Evolutionary conservation across 2,329 filamentous ascomycete genomes (phyloP).

Genomic region (Arthrocladium fulminans): DNA sequence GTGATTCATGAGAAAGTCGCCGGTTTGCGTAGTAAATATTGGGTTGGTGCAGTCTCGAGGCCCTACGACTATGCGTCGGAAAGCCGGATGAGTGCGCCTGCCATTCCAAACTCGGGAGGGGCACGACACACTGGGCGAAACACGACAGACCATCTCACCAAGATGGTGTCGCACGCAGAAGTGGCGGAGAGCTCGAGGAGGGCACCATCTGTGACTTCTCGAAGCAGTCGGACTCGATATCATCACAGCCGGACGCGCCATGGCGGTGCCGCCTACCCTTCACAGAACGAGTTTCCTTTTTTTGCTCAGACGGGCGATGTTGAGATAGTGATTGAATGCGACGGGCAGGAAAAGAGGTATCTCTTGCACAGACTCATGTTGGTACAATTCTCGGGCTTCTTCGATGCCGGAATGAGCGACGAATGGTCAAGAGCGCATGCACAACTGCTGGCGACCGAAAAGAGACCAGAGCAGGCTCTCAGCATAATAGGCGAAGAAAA

Average conservation of each 20-base stretch:
- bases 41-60: slow-evolving; percentile 4
- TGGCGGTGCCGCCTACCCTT: slow-evolving; percentile 60
- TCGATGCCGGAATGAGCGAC: slow-evolving; percentile 73
- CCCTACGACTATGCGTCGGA: slow-evolving; percentile 5
- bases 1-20: background rate
- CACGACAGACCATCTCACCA: slow-evolving; percentile 6
- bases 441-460: slow-evolving; percentile 12
- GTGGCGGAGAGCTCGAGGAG: slow-evolving; percentile 42
- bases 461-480: slow-evolving; percentile 35
- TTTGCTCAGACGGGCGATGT: slow-evolving; percentile 88
- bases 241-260: slow-evolving; percentile 66
- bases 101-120: background rate
- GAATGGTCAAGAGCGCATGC: slow-evolving; percentile 55
- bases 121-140: slow-evolving; percentile 2
- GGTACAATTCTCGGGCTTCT: slow-evolving; percentile 85
- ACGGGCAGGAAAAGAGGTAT: slow-evolving; percentile 70
- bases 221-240: slow-evolving; percentile 51
- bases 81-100: slow-evolving; percentile 5
- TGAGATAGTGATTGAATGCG: slow-evolving; percentile 68
- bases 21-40: slow-evolving; percentile 7
- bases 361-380: slow-evolving; percentile 80
- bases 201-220: slow-evolving; percentile 57
- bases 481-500: slow-evolving; percentile 44
- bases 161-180: slow-evolving; percentile 38
- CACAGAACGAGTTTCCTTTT: slow-evolving; percentile 85